Evolutionary conservation across 2,329 filamentous ascomycete species (phyloP).

Genomic region (Ophiostoma sp.): DNA sequence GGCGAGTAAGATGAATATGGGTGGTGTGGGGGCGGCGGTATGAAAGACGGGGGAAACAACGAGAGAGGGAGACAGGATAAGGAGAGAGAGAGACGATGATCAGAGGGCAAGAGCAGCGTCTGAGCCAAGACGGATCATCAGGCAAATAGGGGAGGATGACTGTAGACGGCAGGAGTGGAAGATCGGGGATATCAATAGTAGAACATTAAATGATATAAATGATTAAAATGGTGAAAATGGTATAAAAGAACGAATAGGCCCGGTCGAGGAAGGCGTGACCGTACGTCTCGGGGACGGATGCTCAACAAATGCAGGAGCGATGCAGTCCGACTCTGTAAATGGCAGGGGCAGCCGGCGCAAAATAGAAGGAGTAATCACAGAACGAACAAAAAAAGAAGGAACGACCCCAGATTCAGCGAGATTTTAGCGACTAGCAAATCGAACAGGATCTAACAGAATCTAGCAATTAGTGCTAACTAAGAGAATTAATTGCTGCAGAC

Average conservation of each 20-base stretch:
- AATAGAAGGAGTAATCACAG: background rate
- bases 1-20: background rate
- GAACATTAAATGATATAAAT: background rate
- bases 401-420: background rate
- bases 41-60: background rate
- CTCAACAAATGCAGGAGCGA: slow-evolving; percentile 9
- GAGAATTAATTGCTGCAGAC: background rate
- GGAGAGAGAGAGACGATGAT: background rate
- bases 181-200: background rate
- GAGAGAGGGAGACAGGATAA: background rate
- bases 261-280: background rate
- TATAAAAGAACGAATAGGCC: background rate
- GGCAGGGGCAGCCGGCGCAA: background rate
- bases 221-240: background rate
- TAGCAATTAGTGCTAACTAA: background rate
- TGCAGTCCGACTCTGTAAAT: slow-evolving; percentile 10
- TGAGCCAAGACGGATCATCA: slow-evolving; percentile 9
- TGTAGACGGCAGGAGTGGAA: background rate
- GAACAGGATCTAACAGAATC: background rate
- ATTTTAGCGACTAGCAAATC: background rate
- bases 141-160: background rate
- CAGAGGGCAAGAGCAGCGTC: slow-evolving; percentile 7
- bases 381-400: slow-evolving; percentile 1
- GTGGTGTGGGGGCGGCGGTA: slow-evolving; percentile 5
- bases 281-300: background rate